These are phyloP conservation scores for Lagenidium giganteum DNA, from an alignment of 352 stramenopile genomes.

Conservation along the genomic window DNA sequence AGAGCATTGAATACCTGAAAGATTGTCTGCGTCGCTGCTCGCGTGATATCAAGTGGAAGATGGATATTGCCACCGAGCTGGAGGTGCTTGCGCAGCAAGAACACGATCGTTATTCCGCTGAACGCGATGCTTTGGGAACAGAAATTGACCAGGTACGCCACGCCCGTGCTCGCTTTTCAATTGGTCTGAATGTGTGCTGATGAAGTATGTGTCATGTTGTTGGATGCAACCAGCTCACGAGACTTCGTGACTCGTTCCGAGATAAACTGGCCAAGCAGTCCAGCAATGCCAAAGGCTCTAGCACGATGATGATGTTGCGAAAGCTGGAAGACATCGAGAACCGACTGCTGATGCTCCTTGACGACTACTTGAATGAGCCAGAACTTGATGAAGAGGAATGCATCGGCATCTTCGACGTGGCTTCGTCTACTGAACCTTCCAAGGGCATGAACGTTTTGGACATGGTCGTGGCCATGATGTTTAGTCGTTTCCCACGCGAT, in stretches of 20 bases:
- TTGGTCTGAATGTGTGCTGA: no score
- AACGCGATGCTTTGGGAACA: slow-evolving; percentile 32
- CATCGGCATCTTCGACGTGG: no score
- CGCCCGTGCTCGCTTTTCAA: no score
- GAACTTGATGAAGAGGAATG: no score
- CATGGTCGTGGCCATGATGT: slow-evolving; percentile 79
- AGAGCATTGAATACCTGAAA: slow-evolving; percentile 70
- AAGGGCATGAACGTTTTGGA: slow-evolving; percentile 63
- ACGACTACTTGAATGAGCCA: slow-evolving; percentile 40
- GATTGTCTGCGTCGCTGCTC: slow-evolving; percentile 53
- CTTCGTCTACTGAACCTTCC: no score
- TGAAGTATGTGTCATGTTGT: no score
- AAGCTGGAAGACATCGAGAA: slow-evolving; percentile 70
- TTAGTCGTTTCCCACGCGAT: slow-evolving; percentile 51
- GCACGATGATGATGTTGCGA: slow-evolving; percentile 39
- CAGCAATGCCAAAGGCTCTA: slow-evolving; percentile 16
- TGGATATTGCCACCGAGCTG: slow-evolving; percentile 43
- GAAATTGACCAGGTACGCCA: slow-evolving; percentile 76
- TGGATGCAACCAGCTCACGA: no score
- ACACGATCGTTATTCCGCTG: slow-evolving; percentile 22
- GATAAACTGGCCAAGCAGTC: slow-evolving; percentile 34
- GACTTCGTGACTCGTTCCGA: slow-evolving; percentile 51
- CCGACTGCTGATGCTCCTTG: slow-evolving; percentile 35
- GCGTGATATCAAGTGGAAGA: slow-evolving; percentile 67
- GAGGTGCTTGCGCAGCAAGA: slow-evolving; percentile 57